phyloP scores from a whole-genome alignment of 2,329 filamentous ascomycete species.

The Trichoderma afroharzianum region DNA sequence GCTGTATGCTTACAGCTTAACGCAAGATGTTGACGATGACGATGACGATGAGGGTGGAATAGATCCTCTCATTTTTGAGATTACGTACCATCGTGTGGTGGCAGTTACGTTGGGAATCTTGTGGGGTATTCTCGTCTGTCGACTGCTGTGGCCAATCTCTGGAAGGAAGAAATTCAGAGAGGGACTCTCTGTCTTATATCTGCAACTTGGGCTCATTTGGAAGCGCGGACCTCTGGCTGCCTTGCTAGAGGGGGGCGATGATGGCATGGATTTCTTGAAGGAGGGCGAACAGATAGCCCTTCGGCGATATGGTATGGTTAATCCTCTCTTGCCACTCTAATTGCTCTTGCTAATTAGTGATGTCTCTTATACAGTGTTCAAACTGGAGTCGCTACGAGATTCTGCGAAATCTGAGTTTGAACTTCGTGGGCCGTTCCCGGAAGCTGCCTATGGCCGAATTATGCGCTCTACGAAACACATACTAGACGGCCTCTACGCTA shows the following conservation, averaged over 20 bases:
- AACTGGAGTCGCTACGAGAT: constrained; percentile 68
- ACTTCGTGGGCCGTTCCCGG: constrained; percentile 80
- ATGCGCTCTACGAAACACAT: constrained; percentile 78
- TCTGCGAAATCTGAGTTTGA: constrained; percentile 84
- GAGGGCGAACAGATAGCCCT: constrained; percentile 84
- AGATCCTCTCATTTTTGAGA: constrained; percentile 80
- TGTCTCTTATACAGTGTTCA: constrained; percentile 45
- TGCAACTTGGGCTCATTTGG: constrained; percentile 95
- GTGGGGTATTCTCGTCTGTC: constrained; percentile 88
- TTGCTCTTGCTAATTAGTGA: not conserved
- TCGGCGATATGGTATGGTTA: constrained; percentile 62
- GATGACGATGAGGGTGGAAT: constrained; percentile 86
- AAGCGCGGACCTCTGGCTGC: constrained; percentile 83
- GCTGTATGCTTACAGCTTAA: constrained; percentile 88
- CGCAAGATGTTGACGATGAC: constrained; percentile 72
- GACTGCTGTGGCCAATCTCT: constrained; percentile 90
- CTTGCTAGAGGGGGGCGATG: constrained; percentile 58
- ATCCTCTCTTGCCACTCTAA: not conserved
- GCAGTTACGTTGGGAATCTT: constrained; percentile 82
- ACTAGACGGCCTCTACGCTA: constrained; percentile 90
- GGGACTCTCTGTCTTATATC: constrained; percentile 83
- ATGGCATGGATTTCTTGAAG: constrained; percentile 69
- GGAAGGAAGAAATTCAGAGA: constrained; percentile 85
- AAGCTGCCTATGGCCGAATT: constrained; percentile 67
- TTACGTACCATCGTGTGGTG: constrained; percentile 81